A percentile compares a stretch with the other conserved stretches of the same genome.
Evolutionary conservation across 805 yeast species (phyloP).

Genomic region (Kurtzmaniella cleridarum): DNA sequence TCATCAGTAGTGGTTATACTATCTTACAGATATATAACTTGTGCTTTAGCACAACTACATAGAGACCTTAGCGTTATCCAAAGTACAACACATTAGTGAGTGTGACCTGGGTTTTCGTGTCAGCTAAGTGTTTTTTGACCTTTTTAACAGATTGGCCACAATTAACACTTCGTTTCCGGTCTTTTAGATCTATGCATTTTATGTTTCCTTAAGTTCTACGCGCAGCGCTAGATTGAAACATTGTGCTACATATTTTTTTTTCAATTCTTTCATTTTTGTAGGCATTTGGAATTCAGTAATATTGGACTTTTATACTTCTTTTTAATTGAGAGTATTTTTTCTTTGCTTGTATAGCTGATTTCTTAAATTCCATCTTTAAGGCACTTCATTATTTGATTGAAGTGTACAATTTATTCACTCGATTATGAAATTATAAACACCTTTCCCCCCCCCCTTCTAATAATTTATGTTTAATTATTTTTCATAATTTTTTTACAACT

Average conservation of each 20-base stretch:
- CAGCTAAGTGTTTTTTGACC: constrained; percentile 74
- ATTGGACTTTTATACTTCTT: too few species aligned
- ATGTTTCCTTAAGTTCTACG: constrained; percentile 10
- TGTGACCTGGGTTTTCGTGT: constrained; percentile 37
- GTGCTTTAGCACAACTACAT: constrained; percentile 33
- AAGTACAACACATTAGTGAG: constrained; percentile 41
- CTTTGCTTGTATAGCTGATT: too few species aligned
- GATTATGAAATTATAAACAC: too few species aligned
- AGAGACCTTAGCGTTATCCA: constrained; percentile 36
- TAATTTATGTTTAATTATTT: background rate
- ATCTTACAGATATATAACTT: constrained; percentile 60
- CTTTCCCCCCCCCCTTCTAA: background rate
- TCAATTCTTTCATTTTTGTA: background rate
- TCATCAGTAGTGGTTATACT: constrained; percentile 84
- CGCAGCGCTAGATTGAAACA: constrained; percentile 36
- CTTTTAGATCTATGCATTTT: constrained; percentile 54
- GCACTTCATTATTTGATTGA: too few species aligned
- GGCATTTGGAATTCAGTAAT: too few species aligned
- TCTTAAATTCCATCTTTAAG: too few species aligned
- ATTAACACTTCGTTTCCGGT: constrained; percentile 70
- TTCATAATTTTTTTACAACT: background rate
- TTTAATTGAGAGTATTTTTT: too few species aligned
- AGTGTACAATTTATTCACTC: too few species aligned
- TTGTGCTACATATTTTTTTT: constrained; percentile 42
- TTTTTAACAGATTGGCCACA: constrained; percentile 70